Evolutionary conservation across 495 filamentous ascomycete genomes (phyloP), one percentile per base, ranked within the genome.

Genomic region (Aspergillus mulundensis): DNA sequence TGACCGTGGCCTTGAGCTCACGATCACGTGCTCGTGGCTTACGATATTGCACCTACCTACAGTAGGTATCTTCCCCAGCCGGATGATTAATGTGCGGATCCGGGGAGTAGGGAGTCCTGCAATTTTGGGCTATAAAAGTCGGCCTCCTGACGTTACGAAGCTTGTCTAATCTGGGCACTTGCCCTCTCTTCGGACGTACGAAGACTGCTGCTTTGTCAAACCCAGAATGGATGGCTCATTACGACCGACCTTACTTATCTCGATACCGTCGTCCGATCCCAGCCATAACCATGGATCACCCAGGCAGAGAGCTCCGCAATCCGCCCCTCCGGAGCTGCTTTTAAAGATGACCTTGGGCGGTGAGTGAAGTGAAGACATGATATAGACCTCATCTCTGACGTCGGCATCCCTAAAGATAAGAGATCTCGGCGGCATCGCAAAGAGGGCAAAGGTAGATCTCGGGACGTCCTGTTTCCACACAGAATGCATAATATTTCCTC

Each of bases 401-500:
- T 58, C 45, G 45, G 56, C 34, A 49, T 24, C 7, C 34, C 44
- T 48, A 23, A 61, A 56, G 62, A 67, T 11, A 66, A 65, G 23
- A 63, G 52, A 18, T n/a, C 58, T 7, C 64, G 59, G 28, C 50
- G 56, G 20, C 61, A 60, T 30, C 64, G 65, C 36, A 68, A 66
- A 18, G 64, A 71, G 32, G 70, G 67, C 48, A 64, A 69, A 42
- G 67, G 58, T 63, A 75, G 73, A 60, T 72, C 72, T 24, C 69
- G 70, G 20, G 72, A 77, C 40, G 30, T 60, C 12, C 66, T 68
- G 24, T 53, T 76, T 7, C 68, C 70, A 5, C 71, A 67, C 18
- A 71, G 61, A 21, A 76, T 75, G 69, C 75, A 64, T 49, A 20
- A 40, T 12, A 14, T 50, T 40, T 24, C 32, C 10, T 50, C 48